These are phyloP conservation scores for Entelexis sorbosivorans DNA, from an alignment of 1,139 yeast species.

Conservation along the genomic window DNA sequence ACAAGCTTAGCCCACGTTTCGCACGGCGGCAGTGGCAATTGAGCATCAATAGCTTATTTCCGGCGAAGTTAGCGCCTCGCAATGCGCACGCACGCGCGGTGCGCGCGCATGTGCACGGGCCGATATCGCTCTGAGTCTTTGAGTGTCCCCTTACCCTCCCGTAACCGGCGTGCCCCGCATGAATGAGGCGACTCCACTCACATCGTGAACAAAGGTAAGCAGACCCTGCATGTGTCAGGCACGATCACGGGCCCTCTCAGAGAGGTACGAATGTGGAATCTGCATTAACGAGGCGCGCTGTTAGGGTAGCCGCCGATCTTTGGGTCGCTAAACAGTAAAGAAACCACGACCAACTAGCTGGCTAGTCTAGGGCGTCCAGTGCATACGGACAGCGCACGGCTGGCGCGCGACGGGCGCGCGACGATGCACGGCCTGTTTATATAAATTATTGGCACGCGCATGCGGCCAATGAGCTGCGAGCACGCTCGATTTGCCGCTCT, in stretches of 20 bases:
- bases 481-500: too few relatives aligned
- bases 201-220: not conserved
- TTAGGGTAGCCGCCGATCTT: not conserved
- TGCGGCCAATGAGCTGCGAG: too few relatives aligned
- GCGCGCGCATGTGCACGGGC: not conserved
- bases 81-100: not conserved
- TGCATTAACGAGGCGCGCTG: not conserved
- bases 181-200: not conserved
- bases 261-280: not conserved
- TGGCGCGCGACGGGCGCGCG: too few relatives aligned
- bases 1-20: too few relatives aligned
- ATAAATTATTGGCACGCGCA: too few relatives aligned
- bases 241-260: not conserved
- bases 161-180: not conserved
- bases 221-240: not conserved
- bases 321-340: too few relatives aligned
- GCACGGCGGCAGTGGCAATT: not conserved
- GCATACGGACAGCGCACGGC: too few relatives aligned
- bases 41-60: not conserved
- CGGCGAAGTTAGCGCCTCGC: too few relatives aligned
- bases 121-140: not conserved
- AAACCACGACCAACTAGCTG: too few relatives aligned
- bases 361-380: too few relatives aligned
- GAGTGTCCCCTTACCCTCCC: not conserved
- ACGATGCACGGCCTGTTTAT: too few relatives aligned